phyloP scores from a whole-genome alignment of 192 early-diverging fungal genomes.

The Phlyctochytrium bullatum region DNA sequence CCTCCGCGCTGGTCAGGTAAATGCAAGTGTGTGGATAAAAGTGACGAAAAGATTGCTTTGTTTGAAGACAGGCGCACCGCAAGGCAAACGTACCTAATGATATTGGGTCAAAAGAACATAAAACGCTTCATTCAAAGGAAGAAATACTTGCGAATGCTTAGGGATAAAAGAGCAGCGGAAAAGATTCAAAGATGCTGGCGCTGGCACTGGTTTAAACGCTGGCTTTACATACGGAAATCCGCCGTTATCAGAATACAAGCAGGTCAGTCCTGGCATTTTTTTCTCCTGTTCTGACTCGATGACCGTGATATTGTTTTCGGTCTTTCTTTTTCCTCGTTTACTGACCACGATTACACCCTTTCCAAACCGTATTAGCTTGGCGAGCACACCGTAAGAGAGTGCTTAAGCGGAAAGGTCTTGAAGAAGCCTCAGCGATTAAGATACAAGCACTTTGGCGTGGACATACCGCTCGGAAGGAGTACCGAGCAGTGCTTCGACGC shows the following conservation, averaged over 20 bases:
- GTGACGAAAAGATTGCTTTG: constrained; percentile 55
- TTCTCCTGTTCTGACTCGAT: too few relatives aligned
- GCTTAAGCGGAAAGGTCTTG: constrained; percentile 50
- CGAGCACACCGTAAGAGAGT: constrained; percentile 64
- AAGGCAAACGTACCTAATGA: constrained; percentile 70
- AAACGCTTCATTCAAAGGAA: constrained; percentile 59
- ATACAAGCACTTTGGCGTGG: constrained; percentile 75
- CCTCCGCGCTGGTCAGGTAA: constrained; percentile 88
- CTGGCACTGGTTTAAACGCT: too few relatives aligned
- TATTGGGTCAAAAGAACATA: constrained; percentile 84
- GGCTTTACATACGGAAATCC: too few relatives aligned
- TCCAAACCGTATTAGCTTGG: too few relatives aligned
- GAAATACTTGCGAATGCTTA: constrained; percentile 44
- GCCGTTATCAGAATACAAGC: constrained; percentile 66
- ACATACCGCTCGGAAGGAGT: constrained; percentile 58
- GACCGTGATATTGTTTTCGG: too few relatives aligned
- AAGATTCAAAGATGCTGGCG: constrained; percentile 54
- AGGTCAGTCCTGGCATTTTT: constrained; percentile 10
- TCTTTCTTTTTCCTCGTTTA: too few relatives aligned
- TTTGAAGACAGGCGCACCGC: constrained; percentile 89
- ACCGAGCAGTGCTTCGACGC: constrained; percentile 47
- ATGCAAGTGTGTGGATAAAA: neutral
- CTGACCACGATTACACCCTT: too few relatives aligned
- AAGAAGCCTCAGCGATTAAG: constrained; percentile 63
- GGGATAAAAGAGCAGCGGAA: constrained; percentile 66